Percentiles rank a stretch among this genome's conserved stretches.
phyloP scores from a whole-genome alignment of 305 asterid species.

The Withania somnifera region DNA sequence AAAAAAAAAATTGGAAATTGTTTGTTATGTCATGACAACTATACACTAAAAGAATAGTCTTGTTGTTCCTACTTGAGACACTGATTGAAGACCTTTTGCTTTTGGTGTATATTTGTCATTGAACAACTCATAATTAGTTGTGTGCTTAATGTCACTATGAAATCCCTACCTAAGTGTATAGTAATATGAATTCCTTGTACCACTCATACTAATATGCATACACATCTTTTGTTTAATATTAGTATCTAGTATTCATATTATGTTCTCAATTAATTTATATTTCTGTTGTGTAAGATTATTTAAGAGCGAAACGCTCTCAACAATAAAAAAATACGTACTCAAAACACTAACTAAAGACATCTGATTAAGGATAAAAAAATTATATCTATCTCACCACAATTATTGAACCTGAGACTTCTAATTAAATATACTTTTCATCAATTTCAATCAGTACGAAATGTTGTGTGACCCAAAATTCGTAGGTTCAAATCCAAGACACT shows the following conservation, averaged over 20 bases:
- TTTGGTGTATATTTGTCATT: not conserved
- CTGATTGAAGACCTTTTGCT: not conserved
- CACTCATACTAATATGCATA: not conserved
- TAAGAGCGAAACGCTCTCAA: not conserved
- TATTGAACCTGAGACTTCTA: too few species aligned
- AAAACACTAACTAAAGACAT: too few species aligned
- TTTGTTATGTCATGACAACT: not conserved
- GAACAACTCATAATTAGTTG: not conserved
- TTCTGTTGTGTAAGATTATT: not conserved
- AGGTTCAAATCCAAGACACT: too few species aligned
- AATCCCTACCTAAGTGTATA: not conserved
- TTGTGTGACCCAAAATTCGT: not conserved
- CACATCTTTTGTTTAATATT: not conserved
- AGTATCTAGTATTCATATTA: not conserved
- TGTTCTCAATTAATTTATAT: not conserved
- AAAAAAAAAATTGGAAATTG: not conserved
- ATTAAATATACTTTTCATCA: not conserved
- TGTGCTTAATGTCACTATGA: not conserved
- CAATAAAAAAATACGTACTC: too few species aligned
- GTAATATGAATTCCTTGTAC: not conserved
- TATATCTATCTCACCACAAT: not conserved
- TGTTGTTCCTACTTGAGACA: not conserved
- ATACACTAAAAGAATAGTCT: not conserved
- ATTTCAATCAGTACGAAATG: not conserved
- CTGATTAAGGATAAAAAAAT: not conserved